Conservation (phyloP, 1,284 basidiomycete species). For the Apiotrichum siamense region DNA sequence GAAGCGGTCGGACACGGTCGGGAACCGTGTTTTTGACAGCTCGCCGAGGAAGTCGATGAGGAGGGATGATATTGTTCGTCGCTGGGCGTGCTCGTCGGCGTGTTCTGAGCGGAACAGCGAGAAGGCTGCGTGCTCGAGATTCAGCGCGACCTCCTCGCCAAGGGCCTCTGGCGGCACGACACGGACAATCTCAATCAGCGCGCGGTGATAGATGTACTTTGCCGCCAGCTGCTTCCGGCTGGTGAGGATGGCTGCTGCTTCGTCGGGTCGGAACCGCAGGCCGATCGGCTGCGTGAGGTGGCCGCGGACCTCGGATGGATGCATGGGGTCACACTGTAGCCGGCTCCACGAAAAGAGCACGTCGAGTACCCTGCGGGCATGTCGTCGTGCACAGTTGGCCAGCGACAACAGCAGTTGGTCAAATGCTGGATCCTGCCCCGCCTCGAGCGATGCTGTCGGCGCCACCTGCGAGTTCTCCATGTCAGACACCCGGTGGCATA, state of each 20-base stretch:
- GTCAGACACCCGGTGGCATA: no score
- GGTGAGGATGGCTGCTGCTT: constrained; percentile 58
- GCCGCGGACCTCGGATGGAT: constrained; percentile 46
- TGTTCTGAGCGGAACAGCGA: constrained; percentile 75
- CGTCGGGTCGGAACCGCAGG: constrained; percentile 44
- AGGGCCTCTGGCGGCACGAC: constrained; percentile 67
- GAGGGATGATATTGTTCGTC: constrained; percentile 69
- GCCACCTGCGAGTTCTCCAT: constrained; percentile 68
- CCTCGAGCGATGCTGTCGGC: constrained; percentile 62
- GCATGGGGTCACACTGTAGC: constrained; percentile 63
- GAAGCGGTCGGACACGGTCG: constrained; percentile 81
- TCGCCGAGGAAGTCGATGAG: constrained; percentile 76
- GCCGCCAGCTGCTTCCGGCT: constrained; percentile 72
- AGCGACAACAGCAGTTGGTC: constrained; percentile 75
- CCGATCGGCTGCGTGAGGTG: constrained; percentile 37
- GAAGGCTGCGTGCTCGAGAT: constrained; percentile 76
- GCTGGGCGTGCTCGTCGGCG: constrained; percentile 55
- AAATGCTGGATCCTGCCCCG: constrained; percentile 65
- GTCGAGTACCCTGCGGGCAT: constrained; percentile 76
- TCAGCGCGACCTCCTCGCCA: constrained; percentile 67
- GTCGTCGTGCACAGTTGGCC: constrained; percentile 76
- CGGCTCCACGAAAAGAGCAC: constrained; percentile 82
- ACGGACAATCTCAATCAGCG: constrained; percentile 69
- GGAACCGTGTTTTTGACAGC: constrained; percentile 73
- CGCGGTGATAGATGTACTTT: constrained; percentile 81